These are phyloP conservation scores for Rhodamnia rubescens DNA, from an alignment of 345 rosid genomes.

Conservation along the genomic window DNA sequence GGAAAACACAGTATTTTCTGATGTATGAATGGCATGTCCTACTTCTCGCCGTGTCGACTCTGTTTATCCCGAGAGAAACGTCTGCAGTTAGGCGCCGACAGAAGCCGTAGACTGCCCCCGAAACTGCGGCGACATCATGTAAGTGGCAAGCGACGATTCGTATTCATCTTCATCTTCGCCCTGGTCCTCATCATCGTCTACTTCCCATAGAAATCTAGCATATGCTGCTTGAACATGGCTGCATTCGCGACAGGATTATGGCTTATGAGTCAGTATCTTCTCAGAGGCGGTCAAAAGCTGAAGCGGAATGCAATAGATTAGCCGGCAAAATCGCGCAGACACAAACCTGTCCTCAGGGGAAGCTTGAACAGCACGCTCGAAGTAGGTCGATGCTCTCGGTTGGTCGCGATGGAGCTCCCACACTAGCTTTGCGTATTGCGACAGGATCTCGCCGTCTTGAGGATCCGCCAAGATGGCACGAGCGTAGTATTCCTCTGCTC, in stretches of 20 bases:
- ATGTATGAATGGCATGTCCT: background rate
- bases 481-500: constrained; percentile 42
- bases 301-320: background rate
- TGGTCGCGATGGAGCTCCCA: constrained; percentile 39
- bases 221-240: constrained; percentile 62
- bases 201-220: constrained; percentile 55
- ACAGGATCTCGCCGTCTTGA: constrained; percentile 34
- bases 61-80: background rate
- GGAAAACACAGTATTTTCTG: background rate
- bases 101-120: background rate
- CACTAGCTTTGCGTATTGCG: constrained; percentile 33
- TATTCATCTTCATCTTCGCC: constrained; percentile 5
- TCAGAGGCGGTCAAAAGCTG: background rate
- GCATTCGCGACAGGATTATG: background rate
- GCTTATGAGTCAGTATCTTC: background rate
- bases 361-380: constrained; percentile 38
- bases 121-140: background rate
- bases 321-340: background rate
- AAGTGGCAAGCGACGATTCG: background rate
- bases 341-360: constrained; percentile 38
- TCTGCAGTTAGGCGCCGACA: background rate
- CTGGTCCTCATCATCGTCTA: constrained; percentile 20
- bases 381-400: constrained; percentile 30
- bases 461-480: constrained; percentile 50
- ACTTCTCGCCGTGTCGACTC: background rate